Evolutionary conservation across 1,139 yeast genomes (phyloP), one percentile per base, ranked within the genome.

Genomic region (Candida sp.): DNA sequence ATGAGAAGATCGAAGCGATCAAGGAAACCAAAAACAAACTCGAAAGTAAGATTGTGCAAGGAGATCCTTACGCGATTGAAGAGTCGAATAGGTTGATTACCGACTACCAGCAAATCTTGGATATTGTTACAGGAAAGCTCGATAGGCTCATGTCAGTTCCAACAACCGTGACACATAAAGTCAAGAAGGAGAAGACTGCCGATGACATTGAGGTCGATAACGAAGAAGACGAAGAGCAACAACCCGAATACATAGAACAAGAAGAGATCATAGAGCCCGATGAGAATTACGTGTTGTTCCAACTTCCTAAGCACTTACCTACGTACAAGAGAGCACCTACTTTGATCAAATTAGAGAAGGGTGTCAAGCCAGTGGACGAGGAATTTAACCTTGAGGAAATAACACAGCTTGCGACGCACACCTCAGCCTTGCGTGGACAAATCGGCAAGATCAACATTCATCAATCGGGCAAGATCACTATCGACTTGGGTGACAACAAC

Each of bases 401-500:
- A 5, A 49, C 55, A 27, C 49, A 51, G 43, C 48, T 57, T 42
- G 54, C 58, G 3, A 53, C 51, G 8, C 60, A 46, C 42, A 47
- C 51, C 9, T 40, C 54, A 26, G 45, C 44, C 8, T 54, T 53
- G 56, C 69, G 52, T 34, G 97, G 97, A 1, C 77, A 77, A 52
- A 79, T 90, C 25, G 98, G 97, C 4, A 77, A 79, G 30, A 63
- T 92, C 39, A 82, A 93, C 53, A 76, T 89, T 48, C 97, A 91
- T 66, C 81, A 85, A 61, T 89, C 96, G 0, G 98, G 98, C 5
- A 88, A 82, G 63, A 70, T 91, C 38, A 78, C 94, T 9, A 81
- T 92, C 67, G 81, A 83, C 54, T 73, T 92, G 49, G 97, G 97
- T 7, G 41, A 38, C 23, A 81, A 86, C 50, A 74, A 71, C 49